Evolutionary conservation across 345 rosid species (phyloP).

Genomic region (Streptanthus diversifolius): DNA sequence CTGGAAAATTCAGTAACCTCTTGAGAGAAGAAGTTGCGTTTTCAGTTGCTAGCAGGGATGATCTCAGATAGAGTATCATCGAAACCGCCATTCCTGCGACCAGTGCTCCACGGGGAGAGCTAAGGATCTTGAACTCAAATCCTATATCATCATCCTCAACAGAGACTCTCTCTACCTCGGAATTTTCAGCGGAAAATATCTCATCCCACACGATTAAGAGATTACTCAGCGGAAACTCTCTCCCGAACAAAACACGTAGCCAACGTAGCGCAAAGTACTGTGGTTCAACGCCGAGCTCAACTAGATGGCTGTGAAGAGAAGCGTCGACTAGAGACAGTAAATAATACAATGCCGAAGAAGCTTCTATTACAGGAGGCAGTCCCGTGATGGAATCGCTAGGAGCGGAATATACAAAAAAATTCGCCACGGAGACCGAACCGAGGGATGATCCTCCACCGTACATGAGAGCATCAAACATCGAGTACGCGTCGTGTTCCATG

Average conservation of each 20-base stretch:
- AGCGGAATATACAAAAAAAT: conserved; percentile 64
- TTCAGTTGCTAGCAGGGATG: conserved; percentile 87
- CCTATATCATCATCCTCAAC: conserved; percentile 31
- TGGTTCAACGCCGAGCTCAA: conserved; percentile 93
- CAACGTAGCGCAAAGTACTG: conserved; percentile 96
- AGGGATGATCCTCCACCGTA: conserved; percentile 48
- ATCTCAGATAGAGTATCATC: conserved; percentile 81
- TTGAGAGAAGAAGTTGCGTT: conserved; percentile 86
- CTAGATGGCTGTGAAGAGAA: conserved; percentile 83
- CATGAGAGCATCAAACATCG: conserved; percentile 95
- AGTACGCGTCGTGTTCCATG: conserved; percentile 93
- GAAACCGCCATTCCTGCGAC: conserved; percentile 76
- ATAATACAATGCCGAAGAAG: conserved; percentile 84
- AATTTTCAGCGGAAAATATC: conserved; percentile 69
- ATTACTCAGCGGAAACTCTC: conserved; percentile 69
- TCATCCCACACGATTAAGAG: conserved; percentile 93
- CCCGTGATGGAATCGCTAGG: conserved; percentile 51
- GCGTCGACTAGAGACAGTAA: conserved; percentile 70
- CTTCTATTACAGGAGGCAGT: conserved; percentile 85
- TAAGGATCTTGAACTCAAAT: conserved; percentile 47
- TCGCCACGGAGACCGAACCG: conserved; percentile 73
- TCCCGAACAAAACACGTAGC: conserved; percentile 86
- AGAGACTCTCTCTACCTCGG: conserved; percentile 27
- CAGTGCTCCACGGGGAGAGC: conserved; percentile 71
- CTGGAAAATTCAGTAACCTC: conserved; percentile 80